Evolutionary conservation across 148 eudicot species (phyloP).

Genomic region (Linanthus parryae): DNA sequence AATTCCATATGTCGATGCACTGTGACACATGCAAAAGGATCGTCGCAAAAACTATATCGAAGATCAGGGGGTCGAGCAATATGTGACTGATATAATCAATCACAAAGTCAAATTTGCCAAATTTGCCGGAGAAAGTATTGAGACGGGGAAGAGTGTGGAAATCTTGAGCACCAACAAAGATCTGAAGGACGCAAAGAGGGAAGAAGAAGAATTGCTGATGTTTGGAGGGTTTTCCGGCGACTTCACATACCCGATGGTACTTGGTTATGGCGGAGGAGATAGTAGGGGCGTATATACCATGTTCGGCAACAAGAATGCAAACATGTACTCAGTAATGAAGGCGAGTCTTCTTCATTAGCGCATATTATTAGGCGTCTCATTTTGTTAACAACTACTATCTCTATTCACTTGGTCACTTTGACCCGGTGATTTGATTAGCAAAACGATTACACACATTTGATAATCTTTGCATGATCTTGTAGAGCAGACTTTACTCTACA

Average conservation of each 20-base stretch:
- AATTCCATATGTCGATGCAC: constrained; percentile 36
- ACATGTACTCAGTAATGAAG: constrained; percentile 46
- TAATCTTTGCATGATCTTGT: too few species aligned
- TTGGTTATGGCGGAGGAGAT: constrained; percentile 13
- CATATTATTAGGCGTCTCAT: too few species aligned
- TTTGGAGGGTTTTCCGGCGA: background rate
- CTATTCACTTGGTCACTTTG: too few species aligned
- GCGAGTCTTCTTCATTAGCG: background rate
- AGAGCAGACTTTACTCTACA: too few species aligned
- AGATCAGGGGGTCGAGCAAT: constrained; percentile 50
- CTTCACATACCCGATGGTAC: constrained; percentile 5
- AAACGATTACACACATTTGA: too few species aligned
- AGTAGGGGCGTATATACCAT: constrained; percentile 15
- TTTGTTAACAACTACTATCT: too few species aligned
- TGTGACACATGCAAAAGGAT: constrained; percentile 39
- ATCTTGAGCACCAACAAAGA: constrained; percentile 17
- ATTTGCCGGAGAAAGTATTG: constrained; percentile 31
- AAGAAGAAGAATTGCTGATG: constrained; percentile 6
- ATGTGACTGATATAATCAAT: constrained; percentile 33
- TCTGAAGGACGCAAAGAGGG: constrained; percentile 11
- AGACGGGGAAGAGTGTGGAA: constrained; percentile 40
- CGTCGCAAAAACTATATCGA: constrained; percentile 40
- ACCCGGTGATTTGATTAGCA: too few species aligned
- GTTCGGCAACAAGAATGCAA: constrained; percentile 55
- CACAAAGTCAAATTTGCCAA: constrained; percentile 32